Conservation (phyloP, 148 eudicot genomes). For the Limonium bicolor region DNA sequence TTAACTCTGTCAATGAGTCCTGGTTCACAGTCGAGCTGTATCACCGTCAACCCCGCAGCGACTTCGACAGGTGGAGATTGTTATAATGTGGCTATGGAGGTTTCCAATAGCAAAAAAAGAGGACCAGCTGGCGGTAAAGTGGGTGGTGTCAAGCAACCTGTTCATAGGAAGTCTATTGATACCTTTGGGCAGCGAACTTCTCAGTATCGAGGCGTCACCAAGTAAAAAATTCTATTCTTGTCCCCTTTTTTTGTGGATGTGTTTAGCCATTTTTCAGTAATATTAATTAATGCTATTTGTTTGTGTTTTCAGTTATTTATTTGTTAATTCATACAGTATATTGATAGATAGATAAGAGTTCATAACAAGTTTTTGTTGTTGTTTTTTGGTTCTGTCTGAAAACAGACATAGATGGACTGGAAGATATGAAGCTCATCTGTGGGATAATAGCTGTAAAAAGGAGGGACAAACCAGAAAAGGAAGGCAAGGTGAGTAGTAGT, state of each 20-base stretch:
- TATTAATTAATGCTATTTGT: not conserved
- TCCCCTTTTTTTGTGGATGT: not conserved
- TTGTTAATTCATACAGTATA: not conserved
- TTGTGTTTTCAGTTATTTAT: not conserved
- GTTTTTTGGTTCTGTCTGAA: not conserved
- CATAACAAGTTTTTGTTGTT: not conserved
- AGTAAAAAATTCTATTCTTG: constrained; percentile 16
- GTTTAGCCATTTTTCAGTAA: not conserved
- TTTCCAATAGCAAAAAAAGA: constrained; percentile 57
- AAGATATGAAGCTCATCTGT: constrained; percentile 86
- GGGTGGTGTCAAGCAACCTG: constrained; percentile 21
- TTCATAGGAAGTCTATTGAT: constrained; percentile 49
- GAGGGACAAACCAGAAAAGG: constrained; percentile 91
- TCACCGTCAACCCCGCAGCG: constrained; percentile 23
- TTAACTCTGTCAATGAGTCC: constrained; percentile 67
- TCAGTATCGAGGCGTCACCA: constrained; percentile 83
- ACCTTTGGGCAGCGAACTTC: constrained; percentile 88
- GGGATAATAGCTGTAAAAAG: constrained; percentile 85
- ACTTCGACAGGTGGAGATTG: too few relatives aligned
- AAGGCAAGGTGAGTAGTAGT: constrained; percentile 95
- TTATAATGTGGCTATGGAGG: constrained; percentile 11
- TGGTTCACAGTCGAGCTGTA: constrained; percentile 59
- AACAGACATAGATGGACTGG: constrained; percentile 87
- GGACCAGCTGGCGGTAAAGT: constrained; percentile 14
- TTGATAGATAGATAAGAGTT: not conserved